Percentiles rank a stretch among this genome's conserved stretches.
These are phyloP conservation scores for Punica granatum DNA, from an alignment of 345 rosid genomes.

Conservation along the genomic window DNA sequence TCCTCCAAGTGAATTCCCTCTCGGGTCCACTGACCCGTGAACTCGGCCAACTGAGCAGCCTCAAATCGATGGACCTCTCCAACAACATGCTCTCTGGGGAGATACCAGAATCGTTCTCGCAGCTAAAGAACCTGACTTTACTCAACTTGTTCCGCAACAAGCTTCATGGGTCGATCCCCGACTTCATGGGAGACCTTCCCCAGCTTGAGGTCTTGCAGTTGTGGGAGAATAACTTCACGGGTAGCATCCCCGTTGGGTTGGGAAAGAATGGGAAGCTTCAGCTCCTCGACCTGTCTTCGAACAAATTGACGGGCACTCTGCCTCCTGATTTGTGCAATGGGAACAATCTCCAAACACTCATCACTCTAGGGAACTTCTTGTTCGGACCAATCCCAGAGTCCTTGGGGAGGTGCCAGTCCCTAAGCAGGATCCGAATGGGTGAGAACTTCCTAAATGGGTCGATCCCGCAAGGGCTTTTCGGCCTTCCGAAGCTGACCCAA, in stretches of 20 bases:
- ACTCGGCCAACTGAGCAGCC: constrained; percentile 31
- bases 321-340: constrained; percentile 38
- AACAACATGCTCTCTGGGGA: constrained; percentile 38
- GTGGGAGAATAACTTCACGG: constrained; percentile 51
- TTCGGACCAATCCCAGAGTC: constrained; percentile 41
- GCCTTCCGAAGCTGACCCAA: constrained; percentile 33
- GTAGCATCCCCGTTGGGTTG: constrained; percentile 28
- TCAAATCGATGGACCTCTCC: constrained; percentile 42
- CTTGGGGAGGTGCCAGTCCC: constrained; percentile 31
- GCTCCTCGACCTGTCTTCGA: constrained; percentile 35
- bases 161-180: constrained; percentile 39
- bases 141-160: constrained; percentile 40
- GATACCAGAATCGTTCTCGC: constrained; percentile 28
- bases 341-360: constrained; percentile 30
- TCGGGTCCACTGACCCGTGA: constrained; percentile 28
- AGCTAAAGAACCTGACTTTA: constrained; percentile 36
- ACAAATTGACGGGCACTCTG: constrained; percentile 36
- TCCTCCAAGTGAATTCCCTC: constrained; percentile 40
- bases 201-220: constrained; percentile 38
- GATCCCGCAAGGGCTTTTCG: constrained; percentile 39
- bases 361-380: constrained; percentile 36
- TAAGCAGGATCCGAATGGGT: constrained; percentile 43
- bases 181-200: constrained; percentile 34
- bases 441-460: constrained; percentile 42
- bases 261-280: constrained; percentile 35